A percentile compares a stretch with the other conserved stretches of the same genome.
Evolutionary conservation across 306 rosid genomes (phyloP).

Genomic region (Begonia loranthoides): DNA sequence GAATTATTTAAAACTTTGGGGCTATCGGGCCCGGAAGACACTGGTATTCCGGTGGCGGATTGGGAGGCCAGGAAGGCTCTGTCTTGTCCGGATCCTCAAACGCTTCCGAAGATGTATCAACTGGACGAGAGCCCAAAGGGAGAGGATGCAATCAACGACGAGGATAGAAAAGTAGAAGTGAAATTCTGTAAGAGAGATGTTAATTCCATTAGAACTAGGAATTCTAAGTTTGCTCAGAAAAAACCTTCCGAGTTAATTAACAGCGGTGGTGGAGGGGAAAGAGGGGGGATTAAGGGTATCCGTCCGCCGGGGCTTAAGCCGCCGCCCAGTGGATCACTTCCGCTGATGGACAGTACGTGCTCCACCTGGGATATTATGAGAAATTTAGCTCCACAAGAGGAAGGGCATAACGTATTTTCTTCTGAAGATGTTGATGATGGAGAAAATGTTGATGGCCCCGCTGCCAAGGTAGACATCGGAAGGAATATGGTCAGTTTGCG

Average conservation of each 20-base stretch:
- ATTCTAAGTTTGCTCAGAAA: conserved; percentile 11
- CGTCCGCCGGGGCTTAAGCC: conserved; percentile 75
- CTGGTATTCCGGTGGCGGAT: conserved; percentile 45
- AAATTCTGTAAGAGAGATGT: conserved; percentile 16
- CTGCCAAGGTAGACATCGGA: conserved; percentile 19
- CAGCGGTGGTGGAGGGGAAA: conserved; percentile 6
- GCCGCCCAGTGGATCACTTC: conserved; percentile 47
- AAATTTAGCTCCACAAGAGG: conserved; percentile 42
- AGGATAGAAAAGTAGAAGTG: conserved; percentile 9
- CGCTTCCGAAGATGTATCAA: conserved; percentile 22
- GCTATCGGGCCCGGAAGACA: conserved; percentile 60
- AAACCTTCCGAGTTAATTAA: conserved; percentile 20
- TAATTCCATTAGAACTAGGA: conserved; percentile 23
- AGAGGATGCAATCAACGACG: conserved; percentile 17
- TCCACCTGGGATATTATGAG: conserved; percentile 84
- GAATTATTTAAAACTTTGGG: conserved; percentile 38
- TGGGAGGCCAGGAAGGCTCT: conserved; percentile 59
- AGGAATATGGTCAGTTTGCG: conserved; percentile 18
- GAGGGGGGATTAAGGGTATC: conserved; percentile 54
- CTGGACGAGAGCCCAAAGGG: conserved; percentile 15
- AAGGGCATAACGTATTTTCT: conserved; percentile 2
- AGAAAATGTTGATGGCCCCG: conserved; percentile 5
- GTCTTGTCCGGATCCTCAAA: conserved; percentile 41
- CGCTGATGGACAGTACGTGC: conserved; percentile 23
- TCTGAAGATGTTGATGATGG: conserved; percentile 13